Conservation (phyloP, 2,329 filamentous ascomycete species). For the Fusarium sp. region DNA sequence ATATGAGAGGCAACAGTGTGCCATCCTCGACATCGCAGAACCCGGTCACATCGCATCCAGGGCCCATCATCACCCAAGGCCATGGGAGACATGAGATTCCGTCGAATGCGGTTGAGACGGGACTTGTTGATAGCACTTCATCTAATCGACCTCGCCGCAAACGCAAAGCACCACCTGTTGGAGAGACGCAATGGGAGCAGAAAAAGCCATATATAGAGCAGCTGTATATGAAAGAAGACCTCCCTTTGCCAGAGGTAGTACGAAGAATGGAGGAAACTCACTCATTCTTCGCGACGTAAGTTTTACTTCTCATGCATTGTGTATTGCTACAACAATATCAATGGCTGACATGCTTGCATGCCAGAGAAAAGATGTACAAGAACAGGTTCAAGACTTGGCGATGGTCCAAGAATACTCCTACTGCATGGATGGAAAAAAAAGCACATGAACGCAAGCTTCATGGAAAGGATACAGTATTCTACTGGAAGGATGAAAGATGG, state of each 20-base stretch:
- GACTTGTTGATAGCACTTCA: too few species aligned
- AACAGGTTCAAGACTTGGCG: not conserved
- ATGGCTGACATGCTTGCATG: not conserved
- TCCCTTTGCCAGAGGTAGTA: not conserved
- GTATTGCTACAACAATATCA: not conserved
- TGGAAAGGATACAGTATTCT: not conserved
- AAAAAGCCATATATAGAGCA: slow-evolving; percentile 2
- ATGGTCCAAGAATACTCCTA: not conserved
- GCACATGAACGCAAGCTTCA: not conserved
- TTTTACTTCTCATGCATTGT: not conserved
- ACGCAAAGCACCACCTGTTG: not conserved
- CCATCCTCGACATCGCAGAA: not conserved
- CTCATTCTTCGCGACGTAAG: not conserved
- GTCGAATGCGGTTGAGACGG: not conserved
- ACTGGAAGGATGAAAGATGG: not conserved
- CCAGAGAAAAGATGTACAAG: not conserved
- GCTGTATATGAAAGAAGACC: not conserved
- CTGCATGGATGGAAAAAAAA: not conserved
- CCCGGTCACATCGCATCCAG: not conserved
- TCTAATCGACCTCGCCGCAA: not conserved
- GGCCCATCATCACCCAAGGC: not conserved
- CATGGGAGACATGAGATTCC: not conserved
- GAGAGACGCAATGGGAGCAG: not conserved
- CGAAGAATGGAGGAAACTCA: not conserved
- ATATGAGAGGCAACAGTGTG: not conserved